These are phyloP conservation scores for Cadophora sp. DNA, from an alignment of 2,329 filamentous ascomycete genomes.

Conservation along the genomic window DNA sequence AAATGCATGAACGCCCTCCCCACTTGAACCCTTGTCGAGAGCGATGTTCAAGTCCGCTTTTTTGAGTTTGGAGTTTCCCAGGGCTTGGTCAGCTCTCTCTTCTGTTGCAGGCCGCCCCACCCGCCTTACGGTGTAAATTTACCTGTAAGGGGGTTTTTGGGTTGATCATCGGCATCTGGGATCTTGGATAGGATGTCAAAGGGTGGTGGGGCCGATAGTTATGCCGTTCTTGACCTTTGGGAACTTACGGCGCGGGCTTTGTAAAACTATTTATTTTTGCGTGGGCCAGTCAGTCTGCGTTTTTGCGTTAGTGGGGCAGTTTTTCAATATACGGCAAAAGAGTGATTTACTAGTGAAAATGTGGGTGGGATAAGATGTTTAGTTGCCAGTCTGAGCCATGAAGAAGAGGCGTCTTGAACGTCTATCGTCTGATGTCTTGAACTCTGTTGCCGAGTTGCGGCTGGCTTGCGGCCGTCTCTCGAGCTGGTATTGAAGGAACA, in stretches of 20 bases:
- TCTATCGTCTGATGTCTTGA: constrained; percentile 7
- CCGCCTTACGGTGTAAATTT: constrained; percentile 11
- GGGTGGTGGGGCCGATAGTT: background rate
- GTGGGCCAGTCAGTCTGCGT: background rate
- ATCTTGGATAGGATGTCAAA: background rate
- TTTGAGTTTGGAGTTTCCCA: background rate
- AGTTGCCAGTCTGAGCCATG: constrained; percentile 3
- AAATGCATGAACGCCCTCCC: constrained; percentile 1
- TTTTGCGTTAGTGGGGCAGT: no score
- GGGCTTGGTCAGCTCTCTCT: background rate
- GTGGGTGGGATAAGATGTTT: background rate
- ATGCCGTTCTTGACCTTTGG: background rate
- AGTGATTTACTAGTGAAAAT: background rate
- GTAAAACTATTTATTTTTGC: no score
- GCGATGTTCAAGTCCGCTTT: no score
- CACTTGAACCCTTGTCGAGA: constrained; percentile 1
- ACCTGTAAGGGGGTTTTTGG: background rate
- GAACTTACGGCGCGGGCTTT: no score
- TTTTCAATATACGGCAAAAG: no score
- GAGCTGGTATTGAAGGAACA: no score
- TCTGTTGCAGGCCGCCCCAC: background rate
- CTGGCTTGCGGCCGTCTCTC: background rate
- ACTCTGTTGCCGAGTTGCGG: background rate
- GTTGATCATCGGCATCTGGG: constrained; percentile 5
- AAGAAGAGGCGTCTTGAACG: background rate